Evolutionary conservation across 768 basidiomycete genomes (phyloP).

Genomic region (Mycena chlorophos): DNA sequence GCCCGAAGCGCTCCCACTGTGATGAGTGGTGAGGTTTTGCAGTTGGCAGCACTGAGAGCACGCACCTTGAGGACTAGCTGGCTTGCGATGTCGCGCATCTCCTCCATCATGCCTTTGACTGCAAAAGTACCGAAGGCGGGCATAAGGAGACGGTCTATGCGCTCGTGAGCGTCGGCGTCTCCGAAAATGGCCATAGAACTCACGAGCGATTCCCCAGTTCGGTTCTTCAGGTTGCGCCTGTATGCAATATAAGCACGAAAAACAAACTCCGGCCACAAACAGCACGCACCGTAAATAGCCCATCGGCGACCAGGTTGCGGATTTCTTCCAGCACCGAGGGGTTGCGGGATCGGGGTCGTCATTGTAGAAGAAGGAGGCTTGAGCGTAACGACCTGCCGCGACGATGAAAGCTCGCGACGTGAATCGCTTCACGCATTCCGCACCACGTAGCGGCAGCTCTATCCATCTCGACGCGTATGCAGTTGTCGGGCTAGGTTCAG

Average conservation of each 20-base stretch:
- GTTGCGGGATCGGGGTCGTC: slow-evolving; percentile 43
- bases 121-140: slow-evolving; percentile 40
- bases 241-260: not conserved
- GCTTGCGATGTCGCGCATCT: slow-evolving; percentile 46
- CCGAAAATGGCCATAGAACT: slow-evolving; percentile 11
- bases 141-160: slow-evolving; percentile 33
- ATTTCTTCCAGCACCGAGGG: slow-evolving; percentile 37
- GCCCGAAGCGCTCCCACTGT: slow-evolving; percentile 36
- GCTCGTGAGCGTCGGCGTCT: not conserved
- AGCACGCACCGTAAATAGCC: slow-evolving; percentile 37
- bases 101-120: slow-evolving; percentile 48
- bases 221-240: slow-evolving; percentile 43
- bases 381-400: no score
- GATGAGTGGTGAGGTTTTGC: not conserved
- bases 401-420: no score
- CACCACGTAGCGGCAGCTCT: no score
- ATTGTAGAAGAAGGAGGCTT: slow-evolving; percentile 25
- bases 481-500: no score
- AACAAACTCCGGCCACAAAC: not conserved
- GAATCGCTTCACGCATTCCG: no score
- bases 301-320: slow-evolving; percentile 42
- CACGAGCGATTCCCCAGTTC: slow-evolving; percentile 50
- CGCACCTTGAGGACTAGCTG: slow-evolving; percentile 42
- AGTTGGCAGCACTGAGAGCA: not conserved
- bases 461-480: no score